These are phyloP conservation scores for Capsicum pubescens DNA, from an alignment of 257 asterid species.

Conservation along the genomic window DNA sequence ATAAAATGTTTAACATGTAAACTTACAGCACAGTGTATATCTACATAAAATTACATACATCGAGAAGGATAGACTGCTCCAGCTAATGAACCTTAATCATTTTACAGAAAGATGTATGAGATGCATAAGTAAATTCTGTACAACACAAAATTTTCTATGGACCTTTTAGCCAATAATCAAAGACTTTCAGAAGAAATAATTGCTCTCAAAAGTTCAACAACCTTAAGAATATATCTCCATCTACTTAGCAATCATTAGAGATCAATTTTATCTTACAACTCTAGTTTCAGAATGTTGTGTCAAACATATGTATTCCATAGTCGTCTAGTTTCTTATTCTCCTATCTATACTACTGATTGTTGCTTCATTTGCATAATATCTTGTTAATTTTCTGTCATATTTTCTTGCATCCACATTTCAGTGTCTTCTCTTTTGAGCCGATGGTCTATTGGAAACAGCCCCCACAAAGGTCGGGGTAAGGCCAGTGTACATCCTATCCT, in stretches of 20 bases:
- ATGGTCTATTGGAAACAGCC: too few species aligned
- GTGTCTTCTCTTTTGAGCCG: too few species aligned
- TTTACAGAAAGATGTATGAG: background rate
- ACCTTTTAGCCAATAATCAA: background rate
- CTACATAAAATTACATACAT: background rate
- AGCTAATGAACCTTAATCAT: background rate
- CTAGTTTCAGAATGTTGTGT: background rate
- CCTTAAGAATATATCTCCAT: background rate
- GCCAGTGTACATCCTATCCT: too few species aligned
- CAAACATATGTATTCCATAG: too few species aligned
- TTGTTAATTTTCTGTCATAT: too few species aligned
- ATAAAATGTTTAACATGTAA: background rate
- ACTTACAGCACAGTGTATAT: constrained; percentile 18
- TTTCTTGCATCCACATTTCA: too few species aligned
- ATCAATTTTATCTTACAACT: background rate
- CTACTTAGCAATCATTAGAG: constrained; percentile 7
- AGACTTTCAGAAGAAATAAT: constrained; percentile 1
- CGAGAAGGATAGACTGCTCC: background rate
- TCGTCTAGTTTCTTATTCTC: too few species aligned
- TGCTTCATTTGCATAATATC: too few species aligned
- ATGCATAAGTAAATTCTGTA: background rate
- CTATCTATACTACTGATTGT: too few species aligned
- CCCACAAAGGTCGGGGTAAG: too few species aligned
- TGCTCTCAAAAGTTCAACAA: background rate
- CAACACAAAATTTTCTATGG: background rate